These are phyloP conservation scores for Epicoccum sorghinum DNA, from an alignment of 2,329 filamentous ascomycete genomes.

Conservation along the genomic window DNA sequence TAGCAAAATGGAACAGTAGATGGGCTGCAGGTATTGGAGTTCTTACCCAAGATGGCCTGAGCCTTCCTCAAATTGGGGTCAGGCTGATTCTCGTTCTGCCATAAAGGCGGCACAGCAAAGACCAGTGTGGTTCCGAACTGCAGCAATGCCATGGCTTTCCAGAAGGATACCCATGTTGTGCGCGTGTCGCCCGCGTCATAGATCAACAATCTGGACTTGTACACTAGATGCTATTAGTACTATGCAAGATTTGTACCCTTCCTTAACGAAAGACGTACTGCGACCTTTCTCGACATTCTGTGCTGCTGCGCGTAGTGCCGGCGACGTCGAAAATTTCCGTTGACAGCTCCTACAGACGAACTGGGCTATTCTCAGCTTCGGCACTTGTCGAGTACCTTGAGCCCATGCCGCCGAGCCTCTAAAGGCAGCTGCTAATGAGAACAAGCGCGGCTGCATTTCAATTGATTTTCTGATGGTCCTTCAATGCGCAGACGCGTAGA, in stretches of 20 bases:
- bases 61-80: conserved; percentile 33
- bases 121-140: conserved; percentile 42
- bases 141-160: conserved; percentile 45
- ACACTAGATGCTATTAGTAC: conserved; percentile 19
- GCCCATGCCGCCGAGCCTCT: conserved; percentile 22
- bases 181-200: conserved; percentile 48
- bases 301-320: conserved; percentile 27
- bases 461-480: conserved; percentile 9
- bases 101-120: conserved; percentile 41
- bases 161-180: conserved; percentile 44
- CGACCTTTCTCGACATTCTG: conserved; percentile 30
- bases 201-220: conserved; percentile 38
- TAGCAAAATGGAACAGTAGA: too few species aligned
- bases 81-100: conserved; percentile 43
- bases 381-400: background rate
- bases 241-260: background rate
- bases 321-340: conserved; percentile 40
- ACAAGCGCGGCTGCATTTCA: conserved; percentile 37
- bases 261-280: conserved; percentile 19
- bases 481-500: conserved; percentile 12
- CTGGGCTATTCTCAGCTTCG: conserved; percentile 16
- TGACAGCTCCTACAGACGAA: conserved; percentile 37
- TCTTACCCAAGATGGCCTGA: conserved; percentile 40
- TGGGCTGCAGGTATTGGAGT: too few species aligned
- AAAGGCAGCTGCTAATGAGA: conserved; percentile 27